Evolutionary conservation across 495 filamentous ascomycete genomes (phyloP).

Genomic region (Friedmanniomyces simplex): DNA sequence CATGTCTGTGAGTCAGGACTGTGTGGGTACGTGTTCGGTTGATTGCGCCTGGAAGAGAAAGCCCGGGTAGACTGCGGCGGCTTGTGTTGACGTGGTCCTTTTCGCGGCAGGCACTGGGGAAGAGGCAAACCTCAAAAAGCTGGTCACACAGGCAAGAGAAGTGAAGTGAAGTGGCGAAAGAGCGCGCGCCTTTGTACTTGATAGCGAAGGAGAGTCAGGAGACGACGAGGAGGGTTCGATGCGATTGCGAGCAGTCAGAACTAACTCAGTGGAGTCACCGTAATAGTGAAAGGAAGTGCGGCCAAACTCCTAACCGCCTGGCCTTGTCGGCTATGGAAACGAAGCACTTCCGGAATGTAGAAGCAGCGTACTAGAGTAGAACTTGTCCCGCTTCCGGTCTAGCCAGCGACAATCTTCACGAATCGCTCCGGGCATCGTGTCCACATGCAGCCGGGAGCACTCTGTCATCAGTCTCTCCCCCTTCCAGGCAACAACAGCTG

Average conservation of each 20-base stretch:
- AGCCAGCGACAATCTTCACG: too few relatives aligned
- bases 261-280: background rate
- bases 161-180: background rate
- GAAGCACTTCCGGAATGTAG: too few relatives aligned
- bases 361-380: too few relatives aligned
- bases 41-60: background rate
- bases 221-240: too few relatives aligned
- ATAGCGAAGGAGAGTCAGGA: background rate
- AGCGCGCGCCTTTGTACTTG: background rate
- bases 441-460: too few relatives aligned
- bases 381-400: too few relatives aligned
- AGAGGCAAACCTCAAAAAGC: background rate
- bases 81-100: background rate
- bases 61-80: background rate
- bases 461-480: too few relatives aligned
- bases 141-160: background rate
- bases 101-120: background rate
- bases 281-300: too few relatives aligned
- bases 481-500: background rate
- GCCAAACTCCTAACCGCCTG: too few relatives aligned
- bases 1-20: conserved; percentile 3
- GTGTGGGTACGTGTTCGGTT: background rate
- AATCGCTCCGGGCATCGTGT: too few relatives aligned
- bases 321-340: too few relatives aligned
- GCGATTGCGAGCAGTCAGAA: background rate